A percentile compares a stretch with the other conserved stretches of the same genome.
Conservation (phyloP, 1,139 yeast species). For the Arxiozyma heterogenica region DNA sequence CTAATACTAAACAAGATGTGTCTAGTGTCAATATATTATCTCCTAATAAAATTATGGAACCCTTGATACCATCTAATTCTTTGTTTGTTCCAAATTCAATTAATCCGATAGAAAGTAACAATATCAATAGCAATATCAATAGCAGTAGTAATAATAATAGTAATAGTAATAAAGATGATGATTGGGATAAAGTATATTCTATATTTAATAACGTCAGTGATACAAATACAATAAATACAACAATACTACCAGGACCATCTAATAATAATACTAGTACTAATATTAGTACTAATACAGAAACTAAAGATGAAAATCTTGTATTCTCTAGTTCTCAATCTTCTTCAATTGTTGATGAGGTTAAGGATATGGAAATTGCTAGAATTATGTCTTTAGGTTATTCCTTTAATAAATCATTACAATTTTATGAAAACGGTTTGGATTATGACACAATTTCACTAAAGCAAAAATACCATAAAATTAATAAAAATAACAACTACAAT, state of each 20-base stretch:
- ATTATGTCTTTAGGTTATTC: conserved; percentile 28
- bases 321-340: neutral
- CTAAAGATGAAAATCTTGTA: neutral
- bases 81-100: neutral
- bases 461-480: neutral
- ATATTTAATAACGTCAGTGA: neutral
- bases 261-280: too few species aligned
- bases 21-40: neutral
- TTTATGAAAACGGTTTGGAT: neutral
- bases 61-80: neutral
- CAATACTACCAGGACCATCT: neutral
- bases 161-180: neutral
- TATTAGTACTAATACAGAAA: neutral
- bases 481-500: too few species aligned
- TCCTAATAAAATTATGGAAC: neutral
- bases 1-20: neutral
- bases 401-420: neutral
- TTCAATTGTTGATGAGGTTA: conserved; percentile 24
- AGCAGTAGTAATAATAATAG: too few species aligned
- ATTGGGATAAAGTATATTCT: neutral
- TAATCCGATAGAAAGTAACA: neutral
- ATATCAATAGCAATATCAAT: too few species aligned
- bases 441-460: neutral
- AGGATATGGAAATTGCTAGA: conserved; percentile 29
- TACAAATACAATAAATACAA: too few species aligned